These are phyloP conservation scores for Cyamopsis tetragonoloba DNA, from an alignment of 306 rosid genomes.

Conservation along the genomic window DNA sequence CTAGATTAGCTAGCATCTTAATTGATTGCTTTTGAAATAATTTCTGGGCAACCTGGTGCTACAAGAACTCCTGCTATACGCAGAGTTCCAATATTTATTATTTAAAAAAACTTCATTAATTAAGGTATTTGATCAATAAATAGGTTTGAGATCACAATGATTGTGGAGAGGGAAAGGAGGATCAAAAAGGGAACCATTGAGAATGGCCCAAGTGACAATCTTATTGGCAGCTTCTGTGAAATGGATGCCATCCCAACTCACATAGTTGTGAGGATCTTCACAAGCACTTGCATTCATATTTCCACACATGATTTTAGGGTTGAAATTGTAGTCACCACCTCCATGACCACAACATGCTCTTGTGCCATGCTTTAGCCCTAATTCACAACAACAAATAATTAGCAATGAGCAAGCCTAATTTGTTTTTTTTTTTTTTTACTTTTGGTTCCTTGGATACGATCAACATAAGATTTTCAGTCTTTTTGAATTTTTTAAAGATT, in stretches of 20 bases:
- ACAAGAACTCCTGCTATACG: too few relatives aligned
- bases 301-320: slow-evolving; percentile 58
- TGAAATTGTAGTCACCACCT: slow-evolving; percentile 66
- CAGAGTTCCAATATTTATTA: too few relatives aligned
- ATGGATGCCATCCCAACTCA: slow-evolving; percentile 93
- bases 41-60: too few relatives aligned
- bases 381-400: background rate
- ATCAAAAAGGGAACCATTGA: slow-evolving; percentile 65
- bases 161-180: slow-evolving; percentile 61
- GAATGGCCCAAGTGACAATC: slow-evolving; percentile 60
- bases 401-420: background rate
- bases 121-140: slow-evolving; percentile 25
- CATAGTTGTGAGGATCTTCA: slow-evolving; percentile 68
- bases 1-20: too few relatives aligned
- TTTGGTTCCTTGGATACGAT: too few relatives aligned
- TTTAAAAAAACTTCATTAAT: too few relatives aligned
- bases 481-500: too few relatives aligned
- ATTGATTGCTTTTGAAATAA: too few relatives aligned
- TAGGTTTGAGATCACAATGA: slow-evolving; percentile 52
- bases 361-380: slow-evolving; percentile 69
- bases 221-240: slow-evolving; percentile 88
- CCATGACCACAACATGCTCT: slow-evolving; percentile 90
- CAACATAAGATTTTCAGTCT: too few relatives aligned
- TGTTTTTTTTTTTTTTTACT: background rate
- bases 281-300: slow-evolving; percentile 67